phyloP scores from a whole-genome alignment of 2,329 filamentous ascomycete genomes.

The Colletotrichum liriopes region DNA sequence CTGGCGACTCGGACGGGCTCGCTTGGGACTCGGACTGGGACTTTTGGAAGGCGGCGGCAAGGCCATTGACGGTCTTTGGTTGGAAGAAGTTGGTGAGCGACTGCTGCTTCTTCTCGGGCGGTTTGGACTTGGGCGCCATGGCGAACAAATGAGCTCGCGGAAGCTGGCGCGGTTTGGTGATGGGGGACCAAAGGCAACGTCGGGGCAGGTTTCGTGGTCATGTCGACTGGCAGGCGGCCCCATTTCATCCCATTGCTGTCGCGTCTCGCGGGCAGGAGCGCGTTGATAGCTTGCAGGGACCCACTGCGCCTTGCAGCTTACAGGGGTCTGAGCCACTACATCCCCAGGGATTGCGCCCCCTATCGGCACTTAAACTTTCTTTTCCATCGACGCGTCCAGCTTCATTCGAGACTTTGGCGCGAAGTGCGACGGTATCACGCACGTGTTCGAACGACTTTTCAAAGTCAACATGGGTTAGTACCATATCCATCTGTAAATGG shows the following conservation, averaged over 20 bases:
- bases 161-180: constrained; percentile 6
- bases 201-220: constrained; percentile 18
- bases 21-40: constrained; percentile 48
- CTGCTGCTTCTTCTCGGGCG: constrained; percentile 77
- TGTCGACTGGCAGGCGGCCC: constrained; percentile 30
- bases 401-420: not conserved
- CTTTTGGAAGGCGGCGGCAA: constrained; percentile 55
- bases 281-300: constrained; percentile 37
- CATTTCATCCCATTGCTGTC: constrained; percentile 27
- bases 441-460: not conserved
- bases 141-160: not conserved
- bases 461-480: not conserved
- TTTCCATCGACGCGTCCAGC: constrained; percentile 30
- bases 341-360: constrained; percentile 24
- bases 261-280: constrained; percentile 35
- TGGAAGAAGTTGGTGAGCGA: constrained; percentile 91
- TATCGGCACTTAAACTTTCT: constrained; percentile 35
- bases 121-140: constrained; percentile 48
- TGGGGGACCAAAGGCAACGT: not conserved
- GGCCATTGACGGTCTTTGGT: constrained; percentile 69
- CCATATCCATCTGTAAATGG: not conserved
- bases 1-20: constrained; percentile 48
- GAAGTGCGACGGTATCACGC: not conserved
- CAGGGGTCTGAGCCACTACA: constrained; percentile 27
- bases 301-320: constrained; percentile 18